Conservation (phyloP, 306 rosid genomes). For the Cicer bijugum region DNA sequence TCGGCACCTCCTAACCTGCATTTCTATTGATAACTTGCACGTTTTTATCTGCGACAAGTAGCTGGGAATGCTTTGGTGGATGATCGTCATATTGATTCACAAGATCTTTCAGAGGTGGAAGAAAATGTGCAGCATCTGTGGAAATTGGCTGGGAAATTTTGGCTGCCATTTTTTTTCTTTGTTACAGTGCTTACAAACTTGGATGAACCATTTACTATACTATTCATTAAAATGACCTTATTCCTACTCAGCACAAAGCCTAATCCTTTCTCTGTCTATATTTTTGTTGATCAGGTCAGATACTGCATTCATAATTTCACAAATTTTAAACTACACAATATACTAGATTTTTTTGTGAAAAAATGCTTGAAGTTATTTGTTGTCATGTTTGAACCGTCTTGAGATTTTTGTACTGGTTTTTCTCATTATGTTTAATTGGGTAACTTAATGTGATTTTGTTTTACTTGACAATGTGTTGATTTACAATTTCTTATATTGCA, state of each 20-base stretch:
- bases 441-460: constrained; percentile 22
- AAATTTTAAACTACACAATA: background rate
- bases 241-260: constrained; percentile 79
- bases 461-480: constrained; percentile 41
- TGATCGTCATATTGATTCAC: constrained; percentile 40
- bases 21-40: constrained; percentile 28
- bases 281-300: constrained; percentile 68
- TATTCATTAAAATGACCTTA: constrained; percentile 54
- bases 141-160: constrained; percentile 59
- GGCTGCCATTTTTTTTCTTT: constrained; percentile 68
- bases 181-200: constrained; percentile 59
- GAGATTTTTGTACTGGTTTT: constrained; percentile 30
- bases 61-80: constrained; percentile 56
- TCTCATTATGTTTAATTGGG: constrained; percentile 7
- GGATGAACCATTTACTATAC: constrained; percentile 52
- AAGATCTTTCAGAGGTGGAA: constrained; percentile 51
- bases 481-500: constrained; percentile 52
- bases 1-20: background rate
- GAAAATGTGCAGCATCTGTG: constrained; percentile 46
- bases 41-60: constrained; percentile 45
- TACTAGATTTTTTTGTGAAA: background rate
- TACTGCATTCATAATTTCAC: constrained; percentile 11
- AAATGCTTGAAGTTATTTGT: constrained; percentile 20
- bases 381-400: background rate
- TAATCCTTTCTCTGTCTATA: constrained; percentile 74